Base-by-base conservation (phyloP, 352 stramenopile genomes). In the Phytophthora sansomeana region DNA sequence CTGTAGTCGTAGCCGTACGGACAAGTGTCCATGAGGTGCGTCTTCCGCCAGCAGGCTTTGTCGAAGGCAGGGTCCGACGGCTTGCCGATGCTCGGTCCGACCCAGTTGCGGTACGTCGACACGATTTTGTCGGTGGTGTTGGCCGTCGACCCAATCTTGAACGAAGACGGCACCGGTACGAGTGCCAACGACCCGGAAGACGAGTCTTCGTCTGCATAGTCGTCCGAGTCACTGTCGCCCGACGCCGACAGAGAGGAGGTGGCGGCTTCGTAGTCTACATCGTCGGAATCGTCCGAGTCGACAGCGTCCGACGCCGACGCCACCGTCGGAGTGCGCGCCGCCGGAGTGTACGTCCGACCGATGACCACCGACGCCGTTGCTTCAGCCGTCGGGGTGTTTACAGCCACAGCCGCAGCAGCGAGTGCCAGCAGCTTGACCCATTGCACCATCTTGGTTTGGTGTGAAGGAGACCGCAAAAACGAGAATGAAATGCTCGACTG, bases 401-500 rank as follows among this genome's bases (percentile, higher is more conserved):
- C 16, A n/a, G 42, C 32, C 16, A 43, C 26, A 13, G 24, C 13
- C 13, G 28, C 49, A 36, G 44, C 38, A 32, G 43, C 42, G 8
- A 72, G 36, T 39, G 42, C 14, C 35, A 72, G 63, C 42, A 67
- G 43, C 36, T 44, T 72, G 26, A 48, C 9, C 63, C 57, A 72
- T 46, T 19, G 47, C 21, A 17, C 48, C 63, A 72, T 72, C 21
- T 43, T 43, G 5, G 16, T n/a, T 6, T 24, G 21, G 21, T 29
- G 26, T 53, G 16, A 36, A 13, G 16, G 35, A 38, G 46, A n/a
- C 28, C 3, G 63, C 28, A 67, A n/a, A 72, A 67, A 44, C 29
- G 32, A 67, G 33, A 72, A 67, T 72, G 62, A 39, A 26, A 59
- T 36, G 43, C 28, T 62, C 60, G 60, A 69, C 52, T 69, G 60